Base-by-base conservation (phyloP, 1,139 yeast genomes). In the Kodamaea plutei region DNA sequence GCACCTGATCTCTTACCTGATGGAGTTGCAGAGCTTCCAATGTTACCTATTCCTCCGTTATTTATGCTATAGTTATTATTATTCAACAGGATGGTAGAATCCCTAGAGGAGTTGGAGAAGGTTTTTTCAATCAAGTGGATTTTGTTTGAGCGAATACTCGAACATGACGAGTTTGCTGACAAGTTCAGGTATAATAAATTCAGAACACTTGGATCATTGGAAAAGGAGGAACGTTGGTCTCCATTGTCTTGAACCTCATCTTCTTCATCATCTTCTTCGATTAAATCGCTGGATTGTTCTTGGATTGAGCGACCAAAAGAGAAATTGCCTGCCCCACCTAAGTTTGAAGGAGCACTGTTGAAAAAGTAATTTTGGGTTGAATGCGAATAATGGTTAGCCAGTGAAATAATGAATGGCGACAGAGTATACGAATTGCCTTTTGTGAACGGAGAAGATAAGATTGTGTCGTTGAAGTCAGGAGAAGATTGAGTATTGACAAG, bases 401-500 rank as follows among this genome's bases (percentile, higher is more conserved):
- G n/a, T n/a, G n/a, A n/a, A n/a, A n/a, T n/a, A 4, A 30, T 26
- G 15, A 54, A 51, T 2, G 65, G 61, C 19, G 64, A 57, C 6
- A 50, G 40, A 8, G 61, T 54, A 8, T 50, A 44, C 1, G 55
- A 52, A 17, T 15, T 10, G 12, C 12, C 18, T 33, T 54, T 59
- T 15, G 47, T 40, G 33, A 58, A 61, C 5, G 68, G 69, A 1
- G 66, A 61, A 1, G 63, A 56, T 20, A 61, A 47, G 29, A 52
- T 52, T 15, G 59, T 68, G 30, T 59, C 66, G 20, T 56, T 54
- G n/a, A 43, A 32, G 20, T 52, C 52, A 8, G 50, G 72, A 2
- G 76, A 76, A 1, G 75, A 75, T n/a, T n/a, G n/a, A n/a, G n/a
- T n/a, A n/a, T n/a, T n/a, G 43, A 12, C 7, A 9, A 23, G 3